Base-by-base conservation (phyloP, 2,329 filamentous ascomycete genomes). In the Pseudofabraea citricarpa region DNA sequence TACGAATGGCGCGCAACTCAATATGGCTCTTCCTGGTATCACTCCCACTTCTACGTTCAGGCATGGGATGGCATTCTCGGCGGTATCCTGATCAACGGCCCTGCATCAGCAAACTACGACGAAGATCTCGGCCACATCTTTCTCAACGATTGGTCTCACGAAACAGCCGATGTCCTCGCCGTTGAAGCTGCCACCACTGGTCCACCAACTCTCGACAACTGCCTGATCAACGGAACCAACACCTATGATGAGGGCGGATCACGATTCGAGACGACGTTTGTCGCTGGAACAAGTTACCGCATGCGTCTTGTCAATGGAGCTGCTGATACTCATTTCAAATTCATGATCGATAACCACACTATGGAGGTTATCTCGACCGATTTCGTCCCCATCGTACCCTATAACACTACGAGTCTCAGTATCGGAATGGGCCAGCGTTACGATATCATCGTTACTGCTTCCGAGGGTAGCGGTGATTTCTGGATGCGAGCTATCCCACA, bases 331-430 rank as follows among this genome's bases (percentile, higher is more conserved):
- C 49, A 53, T 6, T 77, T 75, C 64, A 70, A 73, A 4, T 53
- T 67, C 2, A 56, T 69, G 2, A 64, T 62, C 16, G 69, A 77
- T 37, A 70, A 70, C 2, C 55, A 71, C 41, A 79, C 73, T 5
- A 53, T 77, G 1, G 82, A 80, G 0, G 75, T 73, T 4, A 68
- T 87, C 36, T 81, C 82, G 63, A 87, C 85, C 56, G 69, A 82
- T 35, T 56, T 68, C 6, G 74, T 81, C 0, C 74, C 77, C 1
- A 68, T 82, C 75, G 9, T 66, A 81, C 55, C 66, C 64, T 4
- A 62, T 61, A 37, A 56, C 61, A 12, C 48, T 64, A 3, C 81
- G 80, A 0, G 63, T 60, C 4, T 79, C 71, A 36, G 59, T 53
- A 65, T 85, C 15, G 79, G 72, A 20, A 69, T 83, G 43, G 60